phyloP scores from a whole-genome alignment of 2,329 filamentous ascomycete species.

The Ceratocystis eucalypticola region DNA sequence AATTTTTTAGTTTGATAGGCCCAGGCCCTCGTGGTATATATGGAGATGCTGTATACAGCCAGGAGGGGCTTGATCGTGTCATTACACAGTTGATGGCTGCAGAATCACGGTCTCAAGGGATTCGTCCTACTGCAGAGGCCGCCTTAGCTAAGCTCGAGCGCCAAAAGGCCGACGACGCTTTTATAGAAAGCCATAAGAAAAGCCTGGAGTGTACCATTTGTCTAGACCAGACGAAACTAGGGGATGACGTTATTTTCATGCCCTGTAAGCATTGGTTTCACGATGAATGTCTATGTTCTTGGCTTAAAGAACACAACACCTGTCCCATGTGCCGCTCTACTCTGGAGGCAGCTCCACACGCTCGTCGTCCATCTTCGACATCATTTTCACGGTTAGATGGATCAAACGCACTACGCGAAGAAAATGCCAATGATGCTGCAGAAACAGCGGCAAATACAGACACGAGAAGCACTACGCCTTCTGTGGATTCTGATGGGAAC shows the following conservation, averaged over 20 bases:
- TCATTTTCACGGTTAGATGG: not conserved
- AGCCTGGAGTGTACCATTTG: slow-evolving; percentile 83
- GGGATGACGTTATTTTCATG: slow-evolving; percentile 60
- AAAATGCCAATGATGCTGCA: not conserved
- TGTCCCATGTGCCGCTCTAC: slow-evolving; percentile 67
- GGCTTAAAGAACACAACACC: slow-evolving; percentile 83
- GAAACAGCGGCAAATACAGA: not conserved
- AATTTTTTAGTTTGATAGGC: not conserved
- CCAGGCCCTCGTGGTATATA: slow-evolving; percentile 23
- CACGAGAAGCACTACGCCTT: not conserved
- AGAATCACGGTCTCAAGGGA: slow-evolving; percentile 60
- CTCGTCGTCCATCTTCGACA: not conserved
- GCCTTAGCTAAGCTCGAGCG: slow-evolving; percentile 63
- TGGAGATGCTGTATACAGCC: slow-evolving; percentile 78
- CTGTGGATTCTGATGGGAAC: not conserved
- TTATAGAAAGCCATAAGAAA: slow-evolving; percentile 25
- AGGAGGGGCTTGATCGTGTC: slow-evolving; percentile 81
- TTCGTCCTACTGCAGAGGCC: slow-evolving; percentile 62
- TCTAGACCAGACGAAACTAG: slow-evolving; percentile 67
- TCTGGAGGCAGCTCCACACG: slow-evolving; percentile 29
- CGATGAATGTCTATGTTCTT: slow-evolving; percentile 63
- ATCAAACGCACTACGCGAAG: not conserved
- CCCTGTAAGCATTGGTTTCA: slow-evolving; percentile 95
- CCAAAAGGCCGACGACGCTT: slow-evolving; percentile 50
- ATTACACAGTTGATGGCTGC: slow-evolving; percentile 82